phyloP scores from a whole-genome alignment of 108 stramenopile species.

The Epithemia pelagica region DNA sequence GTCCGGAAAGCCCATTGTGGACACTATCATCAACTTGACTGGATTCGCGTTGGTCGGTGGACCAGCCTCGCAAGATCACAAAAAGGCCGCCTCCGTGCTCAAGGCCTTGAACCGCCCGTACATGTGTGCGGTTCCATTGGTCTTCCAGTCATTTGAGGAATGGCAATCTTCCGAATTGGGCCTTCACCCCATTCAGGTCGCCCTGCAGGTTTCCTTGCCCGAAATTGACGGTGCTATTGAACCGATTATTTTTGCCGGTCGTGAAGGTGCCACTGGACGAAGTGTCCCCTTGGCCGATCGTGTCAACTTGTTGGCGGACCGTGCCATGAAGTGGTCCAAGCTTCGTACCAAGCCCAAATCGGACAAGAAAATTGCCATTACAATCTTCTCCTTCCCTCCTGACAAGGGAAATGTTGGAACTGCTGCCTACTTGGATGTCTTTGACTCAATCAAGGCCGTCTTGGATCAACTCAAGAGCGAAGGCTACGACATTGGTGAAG shows the following conservation, averaged over 20 bases:
- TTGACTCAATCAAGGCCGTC: constrained; percentile 93
- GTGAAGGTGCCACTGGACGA: constrained; percentile 94
- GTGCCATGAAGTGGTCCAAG: constrained; percentile 86
- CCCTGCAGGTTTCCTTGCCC: constrained; percentile 92
- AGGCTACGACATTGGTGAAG: constrained; percentile 91
- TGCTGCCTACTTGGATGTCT: constrained; percentile 97
- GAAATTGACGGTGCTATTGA: constrained; percentile 98
- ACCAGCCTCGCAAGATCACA: constrained; percentile 94
- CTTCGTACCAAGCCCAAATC: constrained; percentile 74
- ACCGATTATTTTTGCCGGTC: constrained; percentile 93
- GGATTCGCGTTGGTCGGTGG: constrained; percentile 95
- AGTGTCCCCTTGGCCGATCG: constrained; percentile 92
- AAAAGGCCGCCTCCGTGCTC: constrained; percentile 87
- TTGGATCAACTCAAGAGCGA: constrained; percentile 77
- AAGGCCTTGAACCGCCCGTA: constrained; percentile 87
- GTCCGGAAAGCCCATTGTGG: constrained; percentile 75
- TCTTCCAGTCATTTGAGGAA: constrained; percentile 97
- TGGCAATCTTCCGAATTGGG: constrained; percentile 96
- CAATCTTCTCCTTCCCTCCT: constrained; percentile 96
- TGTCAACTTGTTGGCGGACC: constrained; percentile 90
- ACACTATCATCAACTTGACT: constrained; percentile 93
- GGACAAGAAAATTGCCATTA: constrained; percentile 96
- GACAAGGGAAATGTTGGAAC: constrained; percentile 98
- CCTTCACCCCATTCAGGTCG: constrained; percentile 94
- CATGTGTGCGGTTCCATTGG: constrained; percentile 95